A percentile compares a stretch with the other conserved stretches of the same genome.
These are phyloP conservation scores for Tetraselmis chui DNA, from an alignment of 139 green algal species.

Conservation along the genomic window DNA sequence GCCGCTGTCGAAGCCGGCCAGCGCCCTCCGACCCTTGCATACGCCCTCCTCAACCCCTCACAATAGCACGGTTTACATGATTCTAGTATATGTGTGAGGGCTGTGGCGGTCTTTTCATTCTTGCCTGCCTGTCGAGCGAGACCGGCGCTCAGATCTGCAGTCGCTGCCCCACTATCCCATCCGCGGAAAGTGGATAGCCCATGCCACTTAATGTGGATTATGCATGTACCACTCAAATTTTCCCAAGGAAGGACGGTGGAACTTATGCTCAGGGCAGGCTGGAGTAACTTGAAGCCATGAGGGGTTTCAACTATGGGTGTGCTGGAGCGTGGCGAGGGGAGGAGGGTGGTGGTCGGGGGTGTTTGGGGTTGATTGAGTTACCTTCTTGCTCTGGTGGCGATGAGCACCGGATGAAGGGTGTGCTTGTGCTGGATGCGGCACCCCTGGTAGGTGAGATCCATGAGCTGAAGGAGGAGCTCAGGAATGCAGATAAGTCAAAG, in stretches of 20 bases:
- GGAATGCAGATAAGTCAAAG: conserved; percentile 73
- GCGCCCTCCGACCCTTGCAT: background rate
- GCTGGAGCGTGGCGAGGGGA: background rate
- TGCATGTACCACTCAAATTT: no score
- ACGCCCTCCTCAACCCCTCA: background rate
- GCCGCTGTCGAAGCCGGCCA: no score
- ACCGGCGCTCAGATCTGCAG: no score
- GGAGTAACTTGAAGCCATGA: background rate
- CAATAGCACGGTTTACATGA: background rate
- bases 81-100: background rate
- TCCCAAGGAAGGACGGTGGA: no score
- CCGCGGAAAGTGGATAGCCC: no score
- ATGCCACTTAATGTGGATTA: no score
- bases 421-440: background rate
- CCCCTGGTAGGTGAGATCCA: conserved; percentile 79
- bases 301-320: background rate
- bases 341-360: background rate
- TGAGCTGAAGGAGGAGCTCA: conserved; percentile 92
- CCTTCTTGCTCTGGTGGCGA: background rate
- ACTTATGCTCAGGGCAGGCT: no score
- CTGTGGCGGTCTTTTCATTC: background rate
- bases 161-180: no score
- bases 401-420: conserved; percentile 1
- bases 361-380: background rate
- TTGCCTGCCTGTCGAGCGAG: no score